Percentiles rank a stretch among this genome's conserved stretches.
Evolutionary conservation across 139 green algal species (phyloP).

Genomic region (Eudorina sp.): DNA sequence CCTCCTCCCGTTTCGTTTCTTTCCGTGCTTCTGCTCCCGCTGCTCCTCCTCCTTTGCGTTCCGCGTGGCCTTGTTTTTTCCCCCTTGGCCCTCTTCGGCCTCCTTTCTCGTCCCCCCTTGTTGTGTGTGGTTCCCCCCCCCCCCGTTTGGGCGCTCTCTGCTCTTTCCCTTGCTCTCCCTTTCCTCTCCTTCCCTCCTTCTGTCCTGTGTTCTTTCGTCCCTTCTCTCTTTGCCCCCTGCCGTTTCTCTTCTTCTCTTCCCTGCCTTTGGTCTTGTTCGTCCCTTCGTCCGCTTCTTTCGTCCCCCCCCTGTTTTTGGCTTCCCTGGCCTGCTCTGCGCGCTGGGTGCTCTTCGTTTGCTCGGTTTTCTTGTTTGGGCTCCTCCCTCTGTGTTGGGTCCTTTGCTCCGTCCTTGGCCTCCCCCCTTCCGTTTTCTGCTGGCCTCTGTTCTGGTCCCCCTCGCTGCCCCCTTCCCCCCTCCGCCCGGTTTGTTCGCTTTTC

Average conservation of each 20-base stretch:
- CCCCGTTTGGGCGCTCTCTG: neutral
- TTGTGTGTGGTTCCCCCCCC: neutral
- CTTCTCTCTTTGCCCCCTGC: neutral
- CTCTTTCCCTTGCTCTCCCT: neutral
- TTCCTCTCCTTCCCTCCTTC: constrained; percentile 21
- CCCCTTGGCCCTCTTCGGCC: neutral
- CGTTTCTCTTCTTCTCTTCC: constrained; percentile 75
- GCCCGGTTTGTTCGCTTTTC: too few relatives aligned
- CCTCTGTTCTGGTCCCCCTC: too few relatives aligned
- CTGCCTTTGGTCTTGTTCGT: constrained; percentile 74
- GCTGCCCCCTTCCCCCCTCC: too few relatives aligned
- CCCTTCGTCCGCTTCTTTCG: constrained; percentile 71
- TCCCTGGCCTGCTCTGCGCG: constrained; percentile 72
- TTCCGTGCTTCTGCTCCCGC: neutral
- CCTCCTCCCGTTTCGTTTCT: neutral
- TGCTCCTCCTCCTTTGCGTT: neutral
- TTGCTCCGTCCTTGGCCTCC: too few relatives aligned
- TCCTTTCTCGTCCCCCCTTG: neutral
- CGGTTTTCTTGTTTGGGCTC: constrained; percentile 77
- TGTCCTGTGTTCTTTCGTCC: constrained; percentile 43
- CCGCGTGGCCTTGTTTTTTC: neutral
- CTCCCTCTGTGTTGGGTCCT: too few relatives aligned
- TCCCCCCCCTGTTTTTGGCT: constrained; percentile 74
- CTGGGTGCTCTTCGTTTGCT: constrained; percentile 74
- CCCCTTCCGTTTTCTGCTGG: too few relatives aligned